A percentile compares a stretch with the other conserved stretches of the same genome.
phyloP scores from a whole-genome alignment of 2,329 filamentous ascomycete species.

The Pyrenochaeta sp. region DNA sequence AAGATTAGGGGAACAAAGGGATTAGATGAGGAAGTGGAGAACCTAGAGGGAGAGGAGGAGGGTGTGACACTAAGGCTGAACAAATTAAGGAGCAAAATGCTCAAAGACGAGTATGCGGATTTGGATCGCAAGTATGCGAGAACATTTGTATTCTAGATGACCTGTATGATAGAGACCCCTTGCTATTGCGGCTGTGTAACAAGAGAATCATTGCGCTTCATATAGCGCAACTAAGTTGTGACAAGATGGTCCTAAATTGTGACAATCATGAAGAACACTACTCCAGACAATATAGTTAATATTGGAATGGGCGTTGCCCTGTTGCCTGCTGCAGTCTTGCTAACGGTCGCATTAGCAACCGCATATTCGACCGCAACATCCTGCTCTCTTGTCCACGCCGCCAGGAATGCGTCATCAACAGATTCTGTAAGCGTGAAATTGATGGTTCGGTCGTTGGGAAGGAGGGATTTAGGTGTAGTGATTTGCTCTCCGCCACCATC shows the following conservation, averaged over 20 bases:
- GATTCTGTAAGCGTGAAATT: background rate
- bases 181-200: background rate
- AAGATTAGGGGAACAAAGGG: conserved; percentile 35
- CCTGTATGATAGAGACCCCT: background rate
- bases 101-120: conserved; percentile 46
- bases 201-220: background rate
- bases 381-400: background rate
- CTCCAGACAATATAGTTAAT: background rate
- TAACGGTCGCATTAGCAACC: background rate
- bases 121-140: conserved; percentile 46
- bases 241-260: background rate
- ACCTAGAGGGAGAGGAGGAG: conserved; percentile 46
- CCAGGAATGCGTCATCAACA: background rate
- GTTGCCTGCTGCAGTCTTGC: background rate
- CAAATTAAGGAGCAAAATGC: conserved; percentile 44
- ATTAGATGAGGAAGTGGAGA: conserved; percentile 40
- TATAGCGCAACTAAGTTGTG: background rate
- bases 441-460: background rate
- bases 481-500: background rate
- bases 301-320: background rate
- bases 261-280: background rate
- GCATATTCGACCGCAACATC: background rate
- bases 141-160: conserved; percentile 45
- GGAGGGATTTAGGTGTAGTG: background rate
- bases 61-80: conserved; percentile 44